Conservation (phyloP, 2,329 filamentous ascomycete species). For the Capronia epimyces region DNA sequence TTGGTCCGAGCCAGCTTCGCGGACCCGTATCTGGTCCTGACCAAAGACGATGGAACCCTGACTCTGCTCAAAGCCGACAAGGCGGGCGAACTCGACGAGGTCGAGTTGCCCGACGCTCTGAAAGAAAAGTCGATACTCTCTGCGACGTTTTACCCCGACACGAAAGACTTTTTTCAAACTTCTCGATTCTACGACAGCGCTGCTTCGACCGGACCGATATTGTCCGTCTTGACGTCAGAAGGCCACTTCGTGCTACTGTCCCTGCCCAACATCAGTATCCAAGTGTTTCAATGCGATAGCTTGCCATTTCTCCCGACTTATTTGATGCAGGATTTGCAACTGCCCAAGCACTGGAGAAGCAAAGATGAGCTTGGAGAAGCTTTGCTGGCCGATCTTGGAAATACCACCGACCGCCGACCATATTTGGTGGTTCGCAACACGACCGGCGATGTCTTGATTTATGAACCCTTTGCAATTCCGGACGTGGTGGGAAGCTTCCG, state of each 20-base stretch:
- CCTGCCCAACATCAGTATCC: slow-evolving; percentile 64
- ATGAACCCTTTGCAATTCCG: slow-evolving; percentile 63
- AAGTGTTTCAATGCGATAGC: slow-evolving; percentile 69
- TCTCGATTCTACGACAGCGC: slow-evolving; percentile 39
- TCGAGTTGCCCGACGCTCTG: slow-evolving; percentile 58
- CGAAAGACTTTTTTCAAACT: slow-evolving; percentile 50
- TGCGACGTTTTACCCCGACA: slow-evolving; percentile 76
- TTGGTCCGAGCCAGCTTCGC: slow-evolving; percentile 76
- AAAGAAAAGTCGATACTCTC: slow-evolving; percentile 70
- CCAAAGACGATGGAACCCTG: slow-evolving; percentile 77
- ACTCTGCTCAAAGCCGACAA: slow-evolving; percentile 73
- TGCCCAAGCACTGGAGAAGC: slow-evolving; percentile 62
- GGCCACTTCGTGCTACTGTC: slow-evolving; percentile 66
- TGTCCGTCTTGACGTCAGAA: slow-evolving; percentile 71
- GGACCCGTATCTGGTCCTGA: slow-evolving; percentile 77
- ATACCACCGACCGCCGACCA: slow-evolving; percentile 62
- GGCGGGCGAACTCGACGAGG: slow-evolving; percentile 77
- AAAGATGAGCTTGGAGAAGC: slow-evolving; percentile 74
- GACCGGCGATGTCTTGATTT: slow-evolving; percentile 78
- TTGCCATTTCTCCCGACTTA: slow-evolving; percentile 72
- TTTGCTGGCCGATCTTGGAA: slow-evolving; percentile 77
- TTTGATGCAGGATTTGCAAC: slow-evolving; percentile 62
- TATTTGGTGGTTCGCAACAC: slow-evolving; percentile 76
- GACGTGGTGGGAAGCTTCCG: slow-evolving; percentile 46
- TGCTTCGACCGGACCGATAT: slow-evolving; percentile 40